phyloP scores from a whole-genome alignment of 495 filamentous ascomycete genomes.

The Xylaria intraflava region DNA sequence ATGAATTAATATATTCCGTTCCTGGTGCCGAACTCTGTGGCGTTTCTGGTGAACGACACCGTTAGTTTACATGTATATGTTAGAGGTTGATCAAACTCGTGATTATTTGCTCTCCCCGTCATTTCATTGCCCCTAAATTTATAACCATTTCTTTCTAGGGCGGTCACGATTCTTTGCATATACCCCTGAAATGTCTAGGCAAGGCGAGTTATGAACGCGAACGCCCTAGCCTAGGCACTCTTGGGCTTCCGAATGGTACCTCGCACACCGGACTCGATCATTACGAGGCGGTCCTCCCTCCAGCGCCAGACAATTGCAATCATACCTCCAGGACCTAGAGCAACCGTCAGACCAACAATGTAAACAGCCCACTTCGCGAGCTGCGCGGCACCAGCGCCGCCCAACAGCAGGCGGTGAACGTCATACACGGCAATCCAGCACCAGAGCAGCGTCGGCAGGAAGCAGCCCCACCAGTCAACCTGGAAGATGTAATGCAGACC shows the following conservation, averaged over 20 bases:
- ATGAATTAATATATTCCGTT: slow-evolving; percentile 1
- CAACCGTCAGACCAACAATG: slow-evolving; percentile 4
- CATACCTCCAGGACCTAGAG: slow-evolving; percentile 26
- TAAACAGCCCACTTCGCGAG: slow-evolving; percentile 12
- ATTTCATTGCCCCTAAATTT: background rate
- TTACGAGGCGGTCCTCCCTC: slow-evolving; percentile 29
- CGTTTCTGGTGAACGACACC: background rate
- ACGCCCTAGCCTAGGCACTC: slow-evolving; percentile 1
- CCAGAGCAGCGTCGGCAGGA: slow-evolving; percentile 20
- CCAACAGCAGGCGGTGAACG: slow-evolving; percentile 14
- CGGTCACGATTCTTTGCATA: no score
- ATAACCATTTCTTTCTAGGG: background rate
- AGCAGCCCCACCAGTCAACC: slow-evolving; percentile 21
- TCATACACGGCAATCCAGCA: slow-evolving; percentile 19
- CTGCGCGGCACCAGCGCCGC: background rate
- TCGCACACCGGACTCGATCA: slow-evolving; percentile 16
- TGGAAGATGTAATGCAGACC: slow-evolving; percentile 28
- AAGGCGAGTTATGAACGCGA: background rate
- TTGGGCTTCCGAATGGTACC: slow-evolving; percentile 20
- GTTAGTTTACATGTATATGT: background rate
- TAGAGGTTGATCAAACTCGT: background rate
- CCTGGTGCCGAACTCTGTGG: background rate
- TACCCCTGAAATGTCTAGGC: background rate
- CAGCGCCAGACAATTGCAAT: slow-evolving; percentile 26
- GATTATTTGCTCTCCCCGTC: background rate